Evolutionary conservation across 1,284 basidiomycete species (phyloP).

Genomic region (Pseudozyma sp.): DNA sequence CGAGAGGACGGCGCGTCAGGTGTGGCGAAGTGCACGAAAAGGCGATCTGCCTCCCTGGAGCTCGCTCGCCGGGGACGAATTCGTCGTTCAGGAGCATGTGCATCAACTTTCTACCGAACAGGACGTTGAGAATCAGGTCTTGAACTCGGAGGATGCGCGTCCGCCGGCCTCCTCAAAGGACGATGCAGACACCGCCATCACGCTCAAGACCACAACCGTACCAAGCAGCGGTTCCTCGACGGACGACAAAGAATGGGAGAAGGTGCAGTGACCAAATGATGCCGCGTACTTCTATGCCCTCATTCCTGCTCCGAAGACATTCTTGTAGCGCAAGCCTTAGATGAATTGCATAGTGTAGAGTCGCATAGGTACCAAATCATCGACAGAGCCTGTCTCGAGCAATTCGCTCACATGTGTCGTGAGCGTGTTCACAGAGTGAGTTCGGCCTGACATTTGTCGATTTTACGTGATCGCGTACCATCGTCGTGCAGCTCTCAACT

Average conservation of each 20-base stretch:
- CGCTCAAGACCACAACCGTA: slow-evolving; percentile 38
- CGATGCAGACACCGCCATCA: slow-evolving; percentile 19
- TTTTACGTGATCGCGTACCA: no score
- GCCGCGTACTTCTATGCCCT: background rate
- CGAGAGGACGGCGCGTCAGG: slow-evolving; percentile 47
- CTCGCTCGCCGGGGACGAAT: slow-evolving; percentile 40
- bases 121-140: slow-evolving; percentile 16
- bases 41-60: slow-evolving; percentile 56
- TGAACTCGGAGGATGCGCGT: slow-evolving; percentile 30
- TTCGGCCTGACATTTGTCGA: no score
- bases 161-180: slow-evolving; percentile 17
- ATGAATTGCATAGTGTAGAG: no score
- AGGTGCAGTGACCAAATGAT: slow-evolving; percentile 32
- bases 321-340: background rate
- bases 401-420: no score
- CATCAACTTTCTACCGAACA: slow-evolving; percentile 16
- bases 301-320: background rate
- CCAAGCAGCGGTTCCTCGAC: slow-evolving; percentile 29
- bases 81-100: slow-evolving; percentile 28
- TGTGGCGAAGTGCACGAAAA: slow-evolving; percentile 53
- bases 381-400: no score
- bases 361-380: no score
- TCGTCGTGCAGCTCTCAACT: no score
- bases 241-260: slow-evolving; percentile 54
- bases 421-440: no score